Conservation (phyloP, 345 rosid species). For the Diplotaxis tenuifolia region DNA sequence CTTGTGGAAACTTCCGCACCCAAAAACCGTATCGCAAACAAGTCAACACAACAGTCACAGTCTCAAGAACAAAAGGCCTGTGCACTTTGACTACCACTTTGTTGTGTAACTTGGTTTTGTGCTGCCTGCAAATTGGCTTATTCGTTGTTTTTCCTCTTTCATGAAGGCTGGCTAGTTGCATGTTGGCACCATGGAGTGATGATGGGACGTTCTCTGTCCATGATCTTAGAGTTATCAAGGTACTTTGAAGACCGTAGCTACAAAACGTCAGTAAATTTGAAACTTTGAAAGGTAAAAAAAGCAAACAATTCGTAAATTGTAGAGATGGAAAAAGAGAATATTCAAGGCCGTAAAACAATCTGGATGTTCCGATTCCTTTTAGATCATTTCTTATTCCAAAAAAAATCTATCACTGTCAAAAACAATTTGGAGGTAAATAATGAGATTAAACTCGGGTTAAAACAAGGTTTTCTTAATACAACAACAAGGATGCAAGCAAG, state of each 20-base stretch:
- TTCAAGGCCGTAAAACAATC: background rate
- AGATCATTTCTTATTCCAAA: background rate
- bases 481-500: constrained; percentile 15
- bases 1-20: too few relatives aligned
- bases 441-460: constrained; percentile 1
- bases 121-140: background rate
- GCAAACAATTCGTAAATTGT: background rate
- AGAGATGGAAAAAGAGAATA: background rate
- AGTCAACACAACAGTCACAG: background rate
- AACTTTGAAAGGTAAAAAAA: background rate
- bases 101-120: constrained; percentile 18
- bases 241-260: background rate
- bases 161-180: constrained; percentile 76
- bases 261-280: background rate
- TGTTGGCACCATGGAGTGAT: constrained; percentile 21
- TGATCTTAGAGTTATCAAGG: background rate
- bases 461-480: constrained; percentile 22
- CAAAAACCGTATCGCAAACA: background rate
- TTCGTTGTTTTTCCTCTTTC: background rate
- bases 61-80: too few relatives aligned
- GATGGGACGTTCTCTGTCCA: too few relatives aligned
- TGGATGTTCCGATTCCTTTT: background rate
- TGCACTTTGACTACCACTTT: too few relatives aligned
- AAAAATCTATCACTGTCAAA: background rate
- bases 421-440: background rate